These are phyloP conservation scores for Coriaria nepalensis DNA, from an alignment of 306 rosid genomes.

Conservation along the genomic window DNA sequence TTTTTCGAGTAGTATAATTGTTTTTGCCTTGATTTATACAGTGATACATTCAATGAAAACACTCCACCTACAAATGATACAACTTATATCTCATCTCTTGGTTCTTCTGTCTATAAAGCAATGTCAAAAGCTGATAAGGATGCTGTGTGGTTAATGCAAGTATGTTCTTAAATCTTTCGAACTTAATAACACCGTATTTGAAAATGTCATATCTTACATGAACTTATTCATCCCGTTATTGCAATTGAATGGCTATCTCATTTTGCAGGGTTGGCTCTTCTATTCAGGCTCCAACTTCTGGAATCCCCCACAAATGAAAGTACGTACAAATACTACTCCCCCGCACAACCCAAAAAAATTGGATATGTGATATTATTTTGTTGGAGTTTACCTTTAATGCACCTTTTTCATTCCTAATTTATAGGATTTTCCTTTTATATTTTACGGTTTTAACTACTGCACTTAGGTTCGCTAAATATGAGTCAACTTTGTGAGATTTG, in stretches of 20 bases:
- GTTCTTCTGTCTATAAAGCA: conserved; percentile 87
- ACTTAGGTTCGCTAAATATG: conserved; percentile 2
- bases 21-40: conserved; percentile 23
- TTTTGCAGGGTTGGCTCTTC: conserved; percentile 92
- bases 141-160: conserved; percentile 99
- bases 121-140: conserved; percentile 70
- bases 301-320: conserved; percentile 94
- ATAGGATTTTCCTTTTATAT: conserved; percentile 3
- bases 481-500: conserved; percentile 17
- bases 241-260: conserved; percentile 4
- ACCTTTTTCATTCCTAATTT: no score
- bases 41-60: conserved; percentile 96
- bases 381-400: no score
- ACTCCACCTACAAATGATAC: conserved; percentile 76
- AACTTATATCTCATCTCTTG: conserved; percentile 60
- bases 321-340: conserved; percentile 22
- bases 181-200: not conserved
- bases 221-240: no score
- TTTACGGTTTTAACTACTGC: not conserved
- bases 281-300: conserved; percentile 70
- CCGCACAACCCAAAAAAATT: no score
- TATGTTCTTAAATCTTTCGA: conserved; percentile 33
- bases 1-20: conserved; percentile 2
- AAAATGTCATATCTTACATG: conserved; percentile 2
- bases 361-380: no score